Conservation (phyloP, 805 yeast species). For the Nakazawaea ishiwadae region DNA sequence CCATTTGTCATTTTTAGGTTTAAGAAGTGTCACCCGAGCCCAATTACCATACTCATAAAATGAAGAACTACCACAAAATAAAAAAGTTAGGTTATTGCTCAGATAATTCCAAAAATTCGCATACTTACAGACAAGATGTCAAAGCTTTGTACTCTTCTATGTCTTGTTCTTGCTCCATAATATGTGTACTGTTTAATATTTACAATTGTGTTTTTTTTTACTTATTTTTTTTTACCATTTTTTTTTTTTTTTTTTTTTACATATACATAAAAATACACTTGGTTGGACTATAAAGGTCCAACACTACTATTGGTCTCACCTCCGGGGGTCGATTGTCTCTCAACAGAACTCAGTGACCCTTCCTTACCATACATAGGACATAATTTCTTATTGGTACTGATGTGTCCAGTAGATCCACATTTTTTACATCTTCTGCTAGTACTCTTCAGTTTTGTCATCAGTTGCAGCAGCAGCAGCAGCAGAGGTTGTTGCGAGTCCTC, state of each 20-base stretch:
- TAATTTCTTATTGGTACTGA: conserved; percentile 77
- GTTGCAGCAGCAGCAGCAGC: neutral
- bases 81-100: neutral
- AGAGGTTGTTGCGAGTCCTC: neutral
- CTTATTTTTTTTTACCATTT: neutral
- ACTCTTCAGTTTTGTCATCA: conserved; percentile 49
- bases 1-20: conserved; percentile 29
- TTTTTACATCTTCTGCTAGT: conserved; percentile 85
- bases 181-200: neutral
- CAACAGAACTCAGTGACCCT: neutral
- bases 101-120: neutral
- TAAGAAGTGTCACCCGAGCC: conserved; percentile 27
- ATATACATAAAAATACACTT: neutral
- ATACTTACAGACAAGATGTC: conserved; percentile 22
- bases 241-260: neutral
- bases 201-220: neutral
- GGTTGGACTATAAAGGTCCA: no score
- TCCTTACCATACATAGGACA: conserved; percentile 75
- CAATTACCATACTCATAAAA: conserved; percentile 28
- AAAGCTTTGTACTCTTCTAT: conserved; percentile 26
- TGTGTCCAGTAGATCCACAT: conserved; percentile 95
- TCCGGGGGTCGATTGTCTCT: neutral
- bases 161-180: conserved; percentile 13
- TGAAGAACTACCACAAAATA: conserved; percentile 17
- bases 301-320: neutral